These are phyloP conservation scores for Austroboletus eburneus DNA, from an alignment of 768 basidiomycete species.

Conservation along the genomic window DNA sequence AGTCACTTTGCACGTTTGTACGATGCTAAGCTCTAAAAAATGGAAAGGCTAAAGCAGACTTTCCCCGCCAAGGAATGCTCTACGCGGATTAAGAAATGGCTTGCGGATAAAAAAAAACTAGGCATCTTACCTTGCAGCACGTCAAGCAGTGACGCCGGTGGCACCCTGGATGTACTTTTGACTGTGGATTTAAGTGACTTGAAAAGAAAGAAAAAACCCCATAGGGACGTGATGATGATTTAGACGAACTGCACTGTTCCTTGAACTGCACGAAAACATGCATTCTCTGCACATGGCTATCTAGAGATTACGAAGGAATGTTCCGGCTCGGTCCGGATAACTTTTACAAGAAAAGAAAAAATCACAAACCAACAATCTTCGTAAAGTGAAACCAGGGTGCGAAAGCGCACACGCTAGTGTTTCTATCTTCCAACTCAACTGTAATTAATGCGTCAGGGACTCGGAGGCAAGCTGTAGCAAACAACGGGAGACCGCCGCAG, in stretches of 20 bases:
- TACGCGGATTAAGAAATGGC: background rate
- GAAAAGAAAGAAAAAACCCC: background rate
- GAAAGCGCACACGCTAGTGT: background rate
- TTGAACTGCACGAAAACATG: background rate
- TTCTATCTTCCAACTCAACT: background rate
- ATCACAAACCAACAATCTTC: background rate
- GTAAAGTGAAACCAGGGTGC: background rate
- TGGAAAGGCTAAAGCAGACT: no score
- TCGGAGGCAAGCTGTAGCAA: background rate
- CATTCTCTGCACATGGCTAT: no score
- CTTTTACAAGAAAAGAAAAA: background rate
- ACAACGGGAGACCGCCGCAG: background rate
- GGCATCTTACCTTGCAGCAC: slow-evolving; percentile 16
- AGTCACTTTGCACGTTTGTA: no score
- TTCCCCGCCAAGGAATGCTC: no score
- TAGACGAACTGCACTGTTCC: background rate
- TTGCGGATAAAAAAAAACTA: background rate
- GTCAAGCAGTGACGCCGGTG: slow-evolving; percentile 36
- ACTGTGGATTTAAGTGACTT: background rate
- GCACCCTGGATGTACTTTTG: slow-evolving; percentile 28
- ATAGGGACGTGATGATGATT: background rate
- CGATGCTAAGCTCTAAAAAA: no score
- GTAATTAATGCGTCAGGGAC: background rate
- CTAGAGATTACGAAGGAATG: background rate
- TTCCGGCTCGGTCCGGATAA: background rate